Percentiles rank a stretch among this genome's conserved stretches.
Conservation (phyloP, 371 early-diverging fungal species). For the Mucor racemosus region DNA sequence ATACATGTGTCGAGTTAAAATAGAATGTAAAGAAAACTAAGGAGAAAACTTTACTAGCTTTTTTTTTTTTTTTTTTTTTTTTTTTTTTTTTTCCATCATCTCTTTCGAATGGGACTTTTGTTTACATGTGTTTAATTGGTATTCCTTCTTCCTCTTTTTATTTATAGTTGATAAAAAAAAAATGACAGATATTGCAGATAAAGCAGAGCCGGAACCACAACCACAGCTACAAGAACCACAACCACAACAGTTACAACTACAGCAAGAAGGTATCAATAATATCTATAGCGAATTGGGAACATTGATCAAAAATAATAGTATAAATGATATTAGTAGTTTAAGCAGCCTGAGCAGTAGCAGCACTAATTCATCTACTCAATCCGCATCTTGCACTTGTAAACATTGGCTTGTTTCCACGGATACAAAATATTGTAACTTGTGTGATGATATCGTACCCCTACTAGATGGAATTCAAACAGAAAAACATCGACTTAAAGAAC, state of each 20-base stretch:
- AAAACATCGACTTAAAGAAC: background rate
- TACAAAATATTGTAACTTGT: conserved; percentile 19
- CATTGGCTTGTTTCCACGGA: conserved; percentile 15
- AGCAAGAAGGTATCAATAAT: conserved; percentile 2
- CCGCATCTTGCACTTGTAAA: conserved; percentile 8
- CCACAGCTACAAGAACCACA: background rate
- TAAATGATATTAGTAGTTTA: background rate
- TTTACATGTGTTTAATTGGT: conserved; percentile 1
- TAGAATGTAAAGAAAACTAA: background rate
- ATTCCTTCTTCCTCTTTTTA: background rate
- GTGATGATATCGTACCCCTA: conserved; percentile 13
- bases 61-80: background rate
- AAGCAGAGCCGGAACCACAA: background rate
- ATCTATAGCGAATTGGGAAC: conserved; percentile 8
- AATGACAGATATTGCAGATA: background rate
- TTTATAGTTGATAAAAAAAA: background rate
- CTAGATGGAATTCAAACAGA: conserved; percentile 4
- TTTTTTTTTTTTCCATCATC: background rate
- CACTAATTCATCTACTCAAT: background rate
- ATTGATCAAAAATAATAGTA: conserved; percentile 6
- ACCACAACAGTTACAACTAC: background rate
- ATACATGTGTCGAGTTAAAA: background rate
- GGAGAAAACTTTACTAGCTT: background rate
- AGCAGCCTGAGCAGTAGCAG: conserved; percentile 2
- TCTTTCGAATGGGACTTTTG: background rate